Evolutionary conservation across 495 filamentous ascomycete genomes (phyloP).

Genomic region (Xylaria acuta): DNA sequence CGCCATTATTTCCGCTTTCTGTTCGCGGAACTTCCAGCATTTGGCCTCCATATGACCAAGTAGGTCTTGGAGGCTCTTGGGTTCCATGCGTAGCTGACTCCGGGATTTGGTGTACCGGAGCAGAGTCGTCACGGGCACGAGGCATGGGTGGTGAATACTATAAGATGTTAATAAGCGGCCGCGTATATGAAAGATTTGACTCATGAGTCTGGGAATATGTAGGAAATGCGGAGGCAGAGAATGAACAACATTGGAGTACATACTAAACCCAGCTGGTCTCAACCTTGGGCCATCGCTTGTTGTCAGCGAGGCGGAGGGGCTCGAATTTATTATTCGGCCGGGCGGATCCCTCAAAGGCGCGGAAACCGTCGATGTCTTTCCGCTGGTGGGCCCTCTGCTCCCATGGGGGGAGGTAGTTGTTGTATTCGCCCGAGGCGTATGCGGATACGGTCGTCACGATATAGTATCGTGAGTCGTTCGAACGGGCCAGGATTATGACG

Average conservation of each 20-base stretch:
- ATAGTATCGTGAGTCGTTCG: slow-evolving; percentile 23
- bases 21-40: background rate
- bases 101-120: slow-evolving; percentile 1
- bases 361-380: slow-evolving; percentile 33
- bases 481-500: slow-evolving; percentile 40
- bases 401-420: slow-evolving; percentile 42
- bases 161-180: background rate
- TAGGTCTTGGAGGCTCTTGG: slow-evolving; percentile 10
- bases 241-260: background rate
- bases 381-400: slow-evolving; percentile 28
- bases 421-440: slow-evolving; percentile 32
- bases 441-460: slow-evolving; percentile 44
- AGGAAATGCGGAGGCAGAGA: background rate
- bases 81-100: slow-evolving; percentile 6
- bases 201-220: background rate
- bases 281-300: slow-evolving; percentile 35
- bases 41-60: background rate
- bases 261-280: slow-evolving; percentile 42
- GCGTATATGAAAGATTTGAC: background rate
- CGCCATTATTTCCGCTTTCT: background rate
- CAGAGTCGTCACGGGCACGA: slow-evolving; percentile 3
- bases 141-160: background rate
- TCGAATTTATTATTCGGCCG: background rate
- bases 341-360: slow-evolving; percentile 38
- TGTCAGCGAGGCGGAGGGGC: slow-evolving; percentile 32